A percentile compares a stretch with the other conserved stretches of the same genome.
phyloP scores from a whole-genome alignment of 2,329 filamentous ascomycete species.

The Pestalotiopsis sp. region DNA sequence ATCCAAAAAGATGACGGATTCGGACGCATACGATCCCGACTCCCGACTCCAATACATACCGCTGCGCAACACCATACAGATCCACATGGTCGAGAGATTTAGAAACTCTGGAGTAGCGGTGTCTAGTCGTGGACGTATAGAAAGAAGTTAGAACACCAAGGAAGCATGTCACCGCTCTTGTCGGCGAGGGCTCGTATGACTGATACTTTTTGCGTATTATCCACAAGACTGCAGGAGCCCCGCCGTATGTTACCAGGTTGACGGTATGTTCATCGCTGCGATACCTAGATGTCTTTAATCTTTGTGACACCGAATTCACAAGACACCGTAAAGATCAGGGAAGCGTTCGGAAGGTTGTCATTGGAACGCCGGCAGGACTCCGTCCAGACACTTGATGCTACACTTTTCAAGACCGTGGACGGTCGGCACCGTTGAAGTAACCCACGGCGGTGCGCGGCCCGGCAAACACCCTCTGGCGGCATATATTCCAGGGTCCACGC shows the following conservation, averaged over 20 bases:
- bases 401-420: neutral
- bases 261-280: neutral
- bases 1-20: neutral
- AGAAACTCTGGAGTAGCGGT: neutral
- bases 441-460: neutral
- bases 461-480: neutral
- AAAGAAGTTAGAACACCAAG: neutral
- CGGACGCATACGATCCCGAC: neutral
- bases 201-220: neutral
- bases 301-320: neutral
- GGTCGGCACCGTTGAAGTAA: neutral
- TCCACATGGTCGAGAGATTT: neutral
- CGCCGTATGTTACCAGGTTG: neutral
- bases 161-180: neutral
- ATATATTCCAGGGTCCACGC: neutral
- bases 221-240: neutral
- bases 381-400: neutral
- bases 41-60: neutral
- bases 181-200: neutral
- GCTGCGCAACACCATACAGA: neutral
- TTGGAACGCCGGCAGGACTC: neutral
- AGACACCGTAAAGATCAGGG: neutral
- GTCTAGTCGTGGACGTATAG: neutral
- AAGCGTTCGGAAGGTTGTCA: neutral
- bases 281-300: neutral